Evolutionary conservation across 2,329 filamentous ascomycete species (phyloP).

Genomic region (Grosmannia clavigera): DNA sequence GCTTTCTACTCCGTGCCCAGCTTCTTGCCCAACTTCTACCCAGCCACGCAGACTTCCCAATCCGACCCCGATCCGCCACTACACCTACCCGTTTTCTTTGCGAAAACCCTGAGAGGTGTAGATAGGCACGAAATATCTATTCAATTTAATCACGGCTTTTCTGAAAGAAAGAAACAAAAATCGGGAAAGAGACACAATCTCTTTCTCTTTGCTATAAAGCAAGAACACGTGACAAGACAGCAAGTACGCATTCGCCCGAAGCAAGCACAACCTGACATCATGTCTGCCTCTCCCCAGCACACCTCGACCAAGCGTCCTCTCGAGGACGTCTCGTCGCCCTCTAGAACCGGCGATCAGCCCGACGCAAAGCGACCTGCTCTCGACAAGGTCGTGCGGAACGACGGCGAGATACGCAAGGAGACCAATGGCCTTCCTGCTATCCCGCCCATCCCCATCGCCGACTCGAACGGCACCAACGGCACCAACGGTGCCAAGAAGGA

Average conservation of each 20-base stretch:
- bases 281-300: constrained; percentile 59
- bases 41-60: constrained; percentile 7
- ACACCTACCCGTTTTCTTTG: constrained; percentile 91
- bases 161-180: constrained; percentile 22
- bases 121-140: constrained; percentile 41
- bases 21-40: constrained; percentile 9
- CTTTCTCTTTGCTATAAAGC: constrained; percentile 16
- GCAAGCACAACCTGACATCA: constrained; percentile 27
- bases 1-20: neutral
- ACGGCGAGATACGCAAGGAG: constrained; percentile 36
- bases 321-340: constrained; percentile 93
- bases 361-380: constrained; percentile 94
- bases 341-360: constrained; percentile 80
- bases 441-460: constrained; percentile 22
- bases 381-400: constrained; percentile 75
- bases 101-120: constrained; percentile 73
- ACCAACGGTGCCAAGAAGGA: constrained; percentile 37
- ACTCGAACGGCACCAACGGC: constrained; percentile 37
- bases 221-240: constrained; percentile 3
- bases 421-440: constrained; percentile 21
- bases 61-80: constrained; percentile 34
- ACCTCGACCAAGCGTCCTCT: constrained; percentile 81
- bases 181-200: constrained; percentile 18
- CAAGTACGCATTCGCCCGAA: constrained; percentile 10
- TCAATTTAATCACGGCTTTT: constrained; percentile 25